Base-by-base conservation (phyloP, 2,329 filamentous ascomycete species). In the Metarhizium guizhouense region DNA sequence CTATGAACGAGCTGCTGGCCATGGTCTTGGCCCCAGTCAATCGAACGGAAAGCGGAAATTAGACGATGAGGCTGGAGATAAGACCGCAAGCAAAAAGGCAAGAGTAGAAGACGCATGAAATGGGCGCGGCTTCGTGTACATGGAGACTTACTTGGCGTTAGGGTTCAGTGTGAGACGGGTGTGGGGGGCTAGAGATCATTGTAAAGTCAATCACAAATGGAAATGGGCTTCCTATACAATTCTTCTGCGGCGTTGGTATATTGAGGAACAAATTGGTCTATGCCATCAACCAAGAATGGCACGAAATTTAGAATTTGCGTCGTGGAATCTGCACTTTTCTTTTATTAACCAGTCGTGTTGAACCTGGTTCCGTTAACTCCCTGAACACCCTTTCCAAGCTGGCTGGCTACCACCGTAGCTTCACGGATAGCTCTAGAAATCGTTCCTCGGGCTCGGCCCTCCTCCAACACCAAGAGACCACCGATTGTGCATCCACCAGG, bases 401-500 rank as follows among this genome's bases (percentile, higher is more conserved):
- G 80, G 61, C 83, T 82, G 16, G 87, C 87, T 49, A 89, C 83
- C 50, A 83, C 79, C 4, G 86, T 85, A 13, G 87, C 84, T 68
- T 90, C 86, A 54, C 86, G 76, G 14, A 91, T 81, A 3, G 87
- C 87, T 63, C 81, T 80, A 1, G 85, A 78, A 18, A 91, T 77
- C 0, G 79, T 80, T 4, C 85, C 86, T 61, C 87, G 79, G 7
- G 90, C 81, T 8, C 78, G 74, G 10, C 85, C 86, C 64, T 93
- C 87, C 69, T 93, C 88, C 6, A 93, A 72, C 5, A 87, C 84
- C 63, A 90, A 67, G 52, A 92, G 69, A 0, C 88, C 89, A 2
- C 83, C 84, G 59, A 91, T 90, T 5, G 87, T 91, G 70, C 87
- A 91, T 1, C 88, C 88, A 5, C 86, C 88, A 0, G 88, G 87